Percentiles rank a stretch among this genome's conserved stretches.
Evolutionary conservation across 805 yeast species (phyloP).

Genomic region (Ogataea angusta): DNA sequence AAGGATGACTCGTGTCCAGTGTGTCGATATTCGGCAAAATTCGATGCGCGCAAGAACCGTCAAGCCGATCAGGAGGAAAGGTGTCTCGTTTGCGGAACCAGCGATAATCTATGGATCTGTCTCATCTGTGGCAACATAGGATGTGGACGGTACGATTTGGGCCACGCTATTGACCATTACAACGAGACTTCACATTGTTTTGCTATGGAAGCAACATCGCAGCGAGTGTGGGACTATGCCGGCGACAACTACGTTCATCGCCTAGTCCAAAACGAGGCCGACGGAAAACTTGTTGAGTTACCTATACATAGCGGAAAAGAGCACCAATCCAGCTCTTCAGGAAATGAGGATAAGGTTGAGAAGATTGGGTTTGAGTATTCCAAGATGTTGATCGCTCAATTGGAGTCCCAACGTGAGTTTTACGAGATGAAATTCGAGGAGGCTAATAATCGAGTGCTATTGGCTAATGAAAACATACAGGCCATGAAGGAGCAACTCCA

Average conservation of each 20-base stretch:
- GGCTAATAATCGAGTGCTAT: conserved; percentile 20
- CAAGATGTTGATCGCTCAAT: conserved; percentile 69
- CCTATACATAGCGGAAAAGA: conserved; percentile 35
- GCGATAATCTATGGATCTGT: conserved; percentile 80
- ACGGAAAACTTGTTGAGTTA: conserved; percentile 86
- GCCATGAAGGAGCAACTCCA: conserved; percentile 31
- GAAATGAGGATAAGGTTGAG: conserved; percentile 43
- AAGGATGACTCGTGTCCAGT: conserved; percentile 88
- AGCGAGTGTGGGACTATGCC: conserved; percentile 93
- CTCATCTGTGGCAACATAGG: conserved; percentile 89
- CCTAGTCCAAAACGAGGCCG: conserved; percentile 76
- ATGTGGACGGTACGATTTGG: conserved; percentile 82
- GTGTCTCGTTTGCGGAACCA: conserved; percentile 58
- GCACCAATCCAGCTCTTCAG: conserved; percentile 9
- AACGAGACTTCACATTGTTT: conserved; percentile 78
- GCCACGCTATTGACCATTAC: conserved; percentile 83
- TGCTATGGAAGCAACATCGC: conserved; percentile 82
- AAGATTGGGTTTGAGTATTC: conserved; percentile 76
- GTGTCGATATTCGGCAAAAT: conserved; percentile 67
- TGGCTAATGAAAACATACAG: conserved; percentile 21
- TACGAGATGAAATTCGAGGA: conserved; percentile 55
- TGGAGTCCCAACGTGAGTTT: conserved; percentile 82
- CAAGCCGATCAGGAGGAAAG: conserved; percentile 32
- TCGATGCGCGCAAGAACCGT: conserved; percentile 17
- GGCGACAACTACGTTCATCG: conserved; percentile 90